Percentiles rank a stretch among this genome's conserved stretches.
Conservation (phyloP, 2,329 filamentous ascomycete genomes). For the Cladosporium oxysporum region DNA sequence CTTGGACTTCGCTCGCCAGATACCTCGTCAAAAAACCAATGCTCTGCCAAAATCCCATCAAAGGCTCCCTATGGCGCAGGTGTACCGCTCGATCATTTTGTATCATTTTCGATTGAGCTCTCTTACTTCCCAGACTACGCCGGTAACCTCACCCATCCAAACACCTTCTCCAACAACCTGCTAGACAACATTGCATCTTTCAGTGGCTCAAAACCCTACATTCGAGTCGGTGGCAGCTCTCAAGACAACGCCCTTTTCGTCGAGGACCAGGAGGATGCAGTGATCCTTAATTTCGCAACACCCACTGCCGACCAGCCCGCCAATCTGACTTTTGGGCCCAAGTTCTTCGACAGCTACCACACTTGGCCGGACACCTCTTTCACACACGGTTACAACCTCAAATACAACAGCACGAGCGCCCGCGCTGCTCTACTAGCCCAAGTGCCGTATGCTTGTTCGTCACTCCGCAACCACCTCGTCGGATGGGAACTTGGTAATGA, state of each 20-base stretch:
- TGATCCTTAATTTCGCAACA: conserved; percentile 54
- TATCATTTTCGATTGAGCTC: conserved; percentile 57
- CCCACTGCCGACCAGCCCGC: conserved; percentile 62
- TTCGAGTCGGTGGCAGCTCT: conserved; percentile 67
- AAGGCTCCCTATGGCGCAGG: conserved; percentile 29
- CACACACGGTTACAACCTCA: conserved; percentile 63
- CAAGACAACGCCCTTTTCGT: conserved; percentile 66
- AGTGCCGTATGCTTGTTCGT: conserved; percentile 59
- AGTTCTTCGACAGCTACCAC: conserved; percentile 64
- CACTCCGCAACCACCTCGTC: conserved; percentile 54
- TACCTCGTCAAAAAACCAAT: neutral
- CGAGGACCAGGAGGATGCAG: conserved; percentile 51
- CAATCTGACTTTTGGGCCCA: conserved; percentile 60
- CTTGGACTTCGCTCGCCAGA: neutral
- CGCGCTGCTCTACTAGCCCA: conserved; percentile 57
- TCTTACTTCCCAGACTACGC: conserved; percentile 56
- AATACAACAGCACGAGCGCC: conserved; percentile 54
- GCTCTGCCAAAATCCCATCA: neutral
- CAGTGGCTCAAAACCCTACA: conserved; percentile 59
- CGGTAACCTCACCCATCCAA: conserved; percentile 57
- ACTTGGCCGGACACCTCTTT: conserved; percentile 60
- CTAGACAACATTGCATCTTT: conserved; percentile 59
- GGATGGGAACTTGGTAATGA: conserved; percentile 67
- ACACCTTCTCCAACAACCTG: conserved; percentile 62
- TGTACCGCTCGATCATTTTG: conserved; percentile 46